Base-by-base conservation (phyloP, 352 stramenopile species). In the Globisporangium nodosum region DNA sequence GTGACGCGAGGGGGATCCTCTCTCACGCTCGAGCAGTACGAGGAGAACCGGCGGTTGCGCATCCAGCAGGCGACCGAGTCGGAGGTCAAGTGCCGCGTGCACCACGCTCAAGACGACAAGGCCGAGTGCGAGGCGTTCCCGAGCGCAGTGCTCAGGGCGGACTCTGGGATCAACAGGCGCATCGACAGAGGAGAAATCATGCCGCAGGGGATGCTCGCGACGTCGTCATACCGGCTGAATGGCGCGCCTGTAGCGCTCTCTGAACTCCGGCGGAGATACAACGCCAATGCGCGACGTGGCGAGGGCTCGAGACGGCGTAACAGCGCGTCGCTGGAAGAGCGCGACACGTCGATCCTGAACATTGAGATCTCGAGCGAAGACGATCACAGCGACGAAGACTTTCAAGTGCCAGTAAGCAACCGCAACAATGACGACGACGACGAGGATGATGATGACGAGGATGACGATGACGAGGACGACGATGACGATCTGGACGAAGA, bases 331-430 rank as follows among this genome's bases (percentile, higher is more conserved):
- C 56, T 81, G 45, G 85, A 92, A 50, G 85, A 95, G 30, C 80
- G 85, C 15, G 85, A 95, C 52, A 93, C 81, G 3, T 93, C 85
- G 5, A 78, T 95, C 18, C 43, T 95, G 47, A 85, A 92, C 43
- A 67, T 91, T 48, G 83, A 90, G 49, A 92, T 95, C 49, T 92
- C 85, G 7, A 94, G 85, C 63, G 85, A 95, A 31, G 85, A 94
- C 43, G 87, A 96, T 63, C 78, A 66, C 39, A 88, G 73, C 56
- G 87, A 96, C 49, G 87, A 96, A 56, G 87, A 95, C 48, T 95
- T 95, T 56, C 78, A 92, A 46, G 81, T 73, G 0, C 76, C 77
- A 39, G 74, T 68, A 20, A 60, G 68, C 0, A 68, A 20, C 12
- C 56, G 35, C 52, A 40, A 78, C 31, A 69, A 61, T 31, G 74